Evolutionary conservation across 2,329 filamentous ascomycete species (phyloP).

Genomic region (Furcasterigmium sp.): DNA sequence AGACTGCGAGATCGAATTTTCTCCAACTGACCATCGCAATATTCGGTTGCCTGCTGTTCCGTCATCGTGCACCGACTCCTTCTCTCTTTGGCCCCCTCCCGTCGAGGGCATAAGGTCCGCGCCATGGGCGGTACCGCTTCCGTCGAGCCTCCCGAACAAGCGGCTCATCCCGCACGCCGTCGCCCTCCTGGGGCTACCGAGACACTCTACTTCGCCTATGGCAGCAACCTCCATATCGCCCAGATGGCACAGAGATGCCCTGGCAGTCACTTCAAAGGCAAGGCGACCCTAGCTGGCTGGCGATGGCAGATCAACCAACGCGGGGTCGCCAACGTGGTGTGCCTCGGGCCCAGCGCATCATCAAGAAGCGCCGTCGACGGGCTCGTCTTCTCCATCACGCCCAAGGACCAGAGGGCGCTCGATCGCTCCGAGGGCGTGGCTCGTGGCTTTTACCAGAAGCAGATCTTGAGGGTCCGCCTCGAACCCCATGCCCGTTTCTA

Average conservation of each 20-base stretch:
- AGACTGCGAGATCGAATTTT: too few relatives aligned
- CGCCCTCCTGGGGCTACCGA: too few relatives aligned
- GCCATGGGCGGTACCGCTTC: too few relatives aligned
- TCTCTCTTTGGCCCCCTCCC: too few relatives aligned
- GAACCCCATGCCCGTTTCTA: too few relatives aligned
- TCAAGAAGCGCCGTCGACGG: slow-evolving; percentile 35
- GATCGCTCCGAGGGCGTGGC: slow-evolving; percentile 35
- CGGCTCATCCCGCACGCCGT: too few relatives aligned
- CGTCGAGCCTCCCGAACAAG: too few relatives aligned
- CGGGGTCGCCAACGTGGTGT: slow-evolving; percentile 37
- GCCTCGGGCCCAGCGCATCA: slow-evolving; percentile 20
- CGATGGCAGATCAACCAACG: slow-evolving; percentile 43
- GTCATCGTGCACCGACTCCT: too few relatives aligned
- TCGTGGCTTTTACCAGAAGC: slow-evolving; percentile 31
- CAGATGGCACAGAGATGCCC: slow-evolving; percentile 41
- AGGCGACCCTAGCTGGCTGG: slow-evolving; percentile 29
- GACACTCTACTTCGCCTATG: slow-evolving; percentile 37
- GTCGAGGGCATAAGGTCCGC: too few relatives aligned
- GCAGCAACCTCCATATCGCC: slow-evolving; percentile 37
- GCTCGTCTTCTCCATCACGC: slow-evolving; percentile 33
- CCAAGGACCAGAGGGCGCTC: slow-evolving; percentile 29
- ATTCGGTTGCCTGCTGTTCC: too few relatives aligned
- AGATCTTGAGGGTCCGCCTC: slow-evolving; percentile 14
- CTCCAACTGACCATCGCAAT: too few relatives aligned
- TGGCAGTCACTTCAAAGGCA: slow-evolving; percentile 30